Conservation (phyloP, 768 basidiomycete genomes). For the Clitopilus passeckerianus region DNA sequence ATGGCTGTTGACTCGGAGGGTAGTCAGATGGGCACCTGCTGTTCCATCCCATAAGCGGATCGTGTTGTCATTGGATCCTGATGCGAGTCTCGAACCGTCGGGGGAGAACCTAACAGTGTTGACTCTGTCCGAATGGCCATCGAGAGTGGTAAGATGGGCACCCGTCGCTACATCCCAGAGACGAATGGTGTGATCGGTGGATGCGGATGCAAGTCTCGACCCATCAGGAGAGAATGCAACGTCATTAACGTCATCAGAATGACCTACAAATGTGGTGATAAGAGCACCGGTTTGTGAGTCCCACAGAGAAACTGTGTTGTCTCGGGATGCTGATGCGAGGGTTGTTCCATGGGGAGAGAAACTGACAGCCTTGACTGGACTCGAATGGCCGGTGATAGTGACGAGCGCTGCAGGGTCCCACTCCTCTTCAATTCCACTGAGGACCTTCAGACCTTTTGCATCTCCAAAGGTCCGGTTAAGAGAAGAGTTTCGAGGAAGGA, state of each 20-base stretch:
- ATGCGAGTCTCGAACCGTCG: background rate
- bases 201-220: background rate
- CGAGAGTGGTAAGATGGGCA: constrained; percentile 44
- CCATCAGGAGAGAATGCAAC: background rate
- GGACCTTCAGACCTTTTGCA: background rate
- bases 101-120: background rate
- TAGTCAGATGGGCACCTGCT: constrained; percentile 19
- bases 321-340: too few relatives aligned
- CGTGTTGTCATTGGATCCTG: background rate
- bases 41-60: background rate
- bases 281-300: too few relatives aligned
- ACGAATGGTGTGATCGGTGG: constrained; percentile 67
- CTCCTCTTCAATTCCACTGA: background rate
- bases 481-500: background rate
- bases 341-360: too few relatives aligned
- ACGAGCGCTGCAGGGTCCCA: background rate
- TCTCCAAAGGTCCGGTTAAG: background rate
- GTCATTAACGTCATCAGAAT: background rate
- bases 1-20: constrained; percentile 25
- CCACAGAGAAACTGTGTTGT: too few relatives aligned
- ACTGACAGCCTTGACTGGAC: too few relatives aligned
- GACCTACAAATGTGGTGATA: background rate
- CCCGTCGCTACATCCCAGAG: constrained; percentile 75
- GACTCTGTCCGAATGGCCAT: background rate
- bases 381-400: too few relatives aligned